These are phyloP conservation scores for Metschnikowia reukaufii DNA, from an alignment of 805 yeast genomes.

Conservation along the genomic window DNA sequence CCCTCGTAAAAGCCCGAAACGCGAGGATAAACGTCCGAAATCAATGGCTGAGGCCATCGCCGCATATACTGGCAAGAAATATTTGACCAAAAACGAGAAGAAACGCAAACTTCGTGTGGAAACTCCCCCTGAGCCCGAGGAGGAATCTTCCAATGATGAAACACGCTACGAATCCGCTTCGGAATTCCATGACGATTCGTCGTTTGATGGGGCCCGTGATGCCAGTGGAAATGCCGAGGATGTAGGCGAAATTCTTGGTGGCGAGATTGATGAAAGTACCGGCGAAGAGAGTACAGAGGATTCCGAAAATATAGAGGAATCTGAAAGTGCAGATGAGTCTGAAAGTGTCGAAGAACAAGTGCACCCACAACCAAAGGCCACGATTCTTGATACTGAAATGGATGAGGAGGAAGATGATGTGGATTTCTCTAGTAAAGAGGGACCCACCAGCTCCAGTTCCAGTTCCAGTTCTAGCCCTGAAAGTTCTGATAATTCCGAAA, in stretches of 20 bases:
- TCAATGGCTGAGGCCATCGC: conserved; percentile 62
- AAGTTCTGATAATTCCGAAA: not conserved
- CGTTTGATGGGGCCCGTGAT: conserved; percentile 13
- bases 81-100: conserved; percentile 45
- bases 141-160: conserved; percentile 22
- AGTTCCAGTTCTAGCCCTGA: not conserved
- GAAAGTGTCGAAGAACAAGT: no score
- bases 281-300: no score
- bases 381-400: not conserved
- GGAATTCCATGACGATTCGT: conserved; percentile 26
- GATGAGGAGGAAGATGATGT: conserved; percentile 5
- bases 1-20: conserved; percentile 3
- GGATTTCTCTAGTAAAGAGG: conserved; percentile 1
- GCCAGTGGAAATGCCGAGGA: conserved; percentile 5
- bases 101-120: conserved; percentile 11
- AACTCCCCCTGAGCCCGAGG: conserved; percentile 8
- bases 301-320: no score
- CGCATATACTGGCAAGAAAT: conserved; percentile 55
- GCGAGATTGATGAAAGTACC: not conserved
- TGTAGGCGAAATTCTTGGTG: not conserved
- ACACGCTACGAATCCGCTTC: conserved; percentile 35
- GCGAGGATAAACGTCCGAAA: conserved; percentile 23
- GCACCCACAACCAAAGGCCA: no score
- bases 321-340: no score
- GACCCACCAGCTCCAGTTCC: not conserved